Evolutionary conservation across 805 yeast genomes (phyloP).

Genomic region (Millerozyma miso): DNA sequence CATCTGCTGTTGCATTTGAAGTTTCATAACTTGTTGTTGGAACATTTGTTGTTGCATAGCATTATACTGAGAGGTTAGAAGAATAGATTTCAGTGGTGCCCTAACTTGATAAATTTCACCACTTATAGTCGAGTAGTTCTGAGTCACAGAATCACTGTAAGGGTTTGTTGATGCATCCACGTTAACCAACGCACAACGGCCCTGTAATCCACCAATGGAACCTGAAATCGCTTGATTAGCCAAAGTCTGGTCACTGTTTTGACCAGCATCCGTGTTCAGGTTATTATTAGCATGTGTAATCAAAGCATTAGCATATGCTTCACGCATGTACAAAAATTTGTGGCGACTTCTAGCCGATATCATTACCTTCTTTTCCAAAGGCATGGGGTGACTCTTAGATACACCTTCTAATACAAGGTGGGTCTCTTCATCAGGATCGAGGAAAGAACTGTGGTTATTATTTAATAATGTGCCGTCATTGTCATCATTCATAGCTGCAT

Average conservation of each 20-base stretch:
- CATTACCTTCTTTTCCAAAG: slow-evolving; percentile 71
- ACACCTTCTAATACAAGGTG: slow-evolving; percentile 89
- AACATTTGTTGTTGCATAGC: slow-evolving; percentile 40
- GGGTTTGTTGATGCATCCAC: slow-evolving; percentile 40
- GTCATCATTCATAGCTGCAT: slow-evolving; percentile 38
- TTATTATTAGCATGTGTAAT: slow-evolving; percentile 57
- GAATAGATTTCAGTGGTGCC: slow-evolving; percentile 43
- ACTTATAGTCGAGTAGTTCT: slow-evolving; percentile 54
- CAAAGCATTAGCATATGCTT: slow-evolving; percentile 86
- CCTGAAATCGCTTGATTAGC: slow-evolving; percentile 47
- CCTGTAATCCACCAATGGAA: slow-evolving; percentile 68
- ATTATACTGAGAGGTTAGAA: slow-evolving; percentile 39
- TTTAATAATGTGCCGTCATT: slow-evolving; percentile 14
- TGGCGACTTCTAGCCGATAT: slow-evolving; percentile 69
- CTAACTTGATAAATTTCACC: slow-evolving; percentile 48
- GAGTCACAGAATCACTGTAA: slow-evolving; percentile 26
- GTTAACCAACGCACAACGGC: slow-evolving; percentile 73
- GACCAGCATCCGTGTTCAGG: slow-evolving; percentile 23
- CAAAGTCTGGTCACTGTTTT: slow-evolving; percentile 32
- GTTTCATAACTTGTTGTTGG: slow-evolving; percentile 39
- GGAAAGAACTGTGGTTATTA: slow-evolving; percentile 41
- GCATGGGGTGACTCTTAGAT: slow-evolving; percentile 72
- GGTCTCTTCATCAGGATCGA: slow-evolving; percentile 90
- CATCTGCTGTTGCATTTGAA: slow-evolving; percentile 35
- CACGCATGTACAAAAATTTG: slow-evolving; percentile 81